Conservation (phyloP, 768 basidiomycete species). For the Cystofilobasidium bisporidii region DNA sequence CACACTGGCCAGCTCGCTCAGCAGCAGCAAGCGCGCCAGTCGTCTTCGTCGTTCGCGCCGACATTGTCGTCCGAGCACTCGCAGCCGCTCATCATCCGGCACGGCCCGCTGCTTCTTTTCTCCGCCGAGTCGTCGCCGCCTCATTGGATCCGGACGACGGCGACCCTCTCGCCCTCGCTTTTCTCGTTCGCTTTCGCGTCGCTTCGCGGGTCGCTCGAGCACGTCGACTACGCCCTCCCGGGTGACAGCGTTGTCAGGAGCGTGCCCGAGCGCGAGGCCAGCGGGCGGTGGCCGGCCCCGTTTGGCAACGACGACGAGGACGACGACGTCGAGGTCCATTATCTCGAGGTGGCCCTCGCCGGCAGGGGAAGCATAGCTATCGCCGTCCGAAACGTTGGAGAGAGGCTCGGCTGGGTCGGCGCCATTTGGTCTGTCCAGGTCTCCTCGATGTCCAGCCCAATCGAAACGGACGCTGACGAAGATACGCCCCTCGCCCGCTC, state of each 20-base stretch:
- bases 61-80: neutral
- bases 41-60: neutral
- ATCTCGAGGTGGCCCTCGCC: slow-evolving; percentile 17
- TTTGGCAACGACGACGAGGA: slow-evolving; percentile 8
- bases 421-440: slow-evolving; percentile 19
- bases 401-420: slow-evolving; percentile 25
- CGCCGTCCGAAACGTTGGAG: slow-evolving; percentile 20
- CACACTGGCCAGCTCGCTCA: too few species aligned
- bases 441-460: too few species aligned
- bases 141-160: slow-evolving; percentile 19
- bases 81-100: neutral
- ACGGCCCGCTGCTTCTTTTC: slow-evolving; percentile 17
- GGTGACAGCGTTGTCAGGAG: slow-evolving; percentile 10
- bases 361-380: slow-evolving; percentile 4
- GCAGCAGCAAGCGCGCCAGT: neutral
- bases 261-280: slow-evolving; percentile 25
- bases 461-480: too few species aligned
- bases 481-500: too few species aligned
- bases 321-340: slow-evolving; percentile 21
- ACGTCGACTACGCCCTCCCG: neutral
- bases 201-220: slow-evolving; percentile 6
- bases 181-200: slow-evolving; percentile 5
- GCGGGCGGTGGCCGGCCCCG: slow-evolving; percentile 13
- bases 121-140: neutral
- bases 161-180: slow-evolving; percentile 5